phyloP scores from a whole-genome alignment of 192 early-diverging fungal species.

The Martensiomyces pterosporus region DNA sequence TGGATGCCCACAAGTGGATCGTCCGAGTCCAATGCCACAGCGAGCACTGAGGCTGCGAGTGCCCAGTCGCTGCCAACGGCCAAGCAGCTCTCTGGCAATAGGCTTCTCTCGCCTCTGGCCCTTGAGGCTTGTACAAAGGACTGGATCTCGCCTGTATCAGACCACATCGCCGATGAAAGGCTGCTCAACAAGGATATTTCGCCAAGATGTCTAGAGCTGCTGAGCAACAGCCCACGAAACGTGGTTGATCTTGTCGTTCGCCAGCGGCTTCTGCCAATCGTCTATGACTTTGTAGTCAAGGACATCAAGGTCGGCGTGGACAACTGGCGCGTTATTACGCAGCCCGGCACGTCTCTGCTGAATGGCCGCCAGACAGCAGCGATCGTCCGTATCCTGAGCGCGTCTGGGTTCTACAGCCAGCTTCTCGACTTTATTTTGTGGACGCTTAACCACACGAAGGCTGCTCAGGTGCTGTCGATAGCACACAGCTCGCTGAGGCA shows the following conservation, averaged over 20 bases:
- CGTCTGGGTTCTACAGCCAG: conserved; percentile 6
- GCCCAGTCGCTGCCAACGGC: conserved; percentile 13
- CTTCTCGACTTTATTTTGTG: conserved; percentile 44
- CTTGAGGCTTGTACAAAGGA: conserved; percentile 20
- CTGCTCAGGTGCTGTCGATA: conserved; percentile 3
- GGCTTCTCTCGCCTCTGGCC: conserved; percentile 11
- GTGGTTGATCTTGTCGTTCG: conserved; percentile 19
- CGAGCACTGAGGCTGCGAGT: no score
- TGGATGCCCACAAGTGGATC: conserved; percentile 11
- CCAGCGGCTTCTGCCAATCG: conserved; percentile 34
- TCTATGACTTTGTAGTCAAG: conserved; percentile 45
- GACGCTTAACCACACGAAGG: conserved; percentile 27
- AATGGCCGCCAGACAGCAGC: conserved; percentile 63
- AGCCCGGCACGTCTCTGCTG: conserved; percentile 70
- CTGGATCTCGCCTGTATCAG: conserved; percentile 30
- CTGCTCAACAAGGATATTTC: conserved; percentile 9
- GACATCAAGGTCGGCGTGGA: conserved; percentile 52
- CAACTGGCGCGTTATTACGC: conserved; percentile 77
- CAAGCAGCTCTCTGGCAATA: conserved; percentile 4
- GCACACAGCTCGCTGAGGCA: conserved; percentile 22
- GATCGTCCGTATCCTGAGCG: conserved; percentile 15
- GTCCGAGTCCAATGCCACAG: conserved; percentile 13
- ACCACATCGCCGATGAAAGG: conserved; percentile 16
- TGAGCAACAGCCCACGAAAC: conserved; percentile 16
- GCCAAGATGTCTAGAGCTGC: background rate